These are phyloP conservation scores for Cladosporium sp. DNA, from an alignment of 2,329 filamentous ascomycete species.

Conservation along the genomic window DNA sequence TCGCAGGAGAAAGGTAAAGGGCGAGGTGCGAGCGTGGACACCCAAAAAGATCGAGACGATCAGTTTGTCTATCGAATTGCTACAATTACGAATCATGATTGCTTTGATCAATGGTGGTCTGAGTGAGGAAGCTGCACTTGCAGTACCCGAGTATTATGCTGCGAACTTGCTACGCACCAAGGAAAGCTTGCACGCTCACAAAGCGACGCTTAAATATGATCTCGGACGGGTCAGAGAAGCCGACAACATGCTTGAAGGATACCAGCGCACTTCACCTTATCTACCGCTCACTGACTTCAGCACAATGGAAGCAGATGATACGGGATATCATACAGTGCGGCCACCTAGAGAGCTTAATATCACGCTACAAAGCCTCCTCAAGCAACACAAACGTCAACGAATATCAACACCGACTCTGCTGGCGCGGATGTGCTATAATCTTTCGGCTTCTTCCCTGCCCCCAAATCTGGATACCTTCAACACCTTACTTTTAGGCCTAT, in stretches of 20 bases:
- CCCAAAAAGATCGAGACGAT: conserved; percentile 42
- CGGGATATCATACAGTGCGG: conserved; percentile 14
- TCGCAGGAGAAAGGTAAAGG: neutral
- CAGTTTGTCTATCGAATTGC: conserved; percentile 37
- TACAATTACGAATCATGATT: conserved; percentile 36
- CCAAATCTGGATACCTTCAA: conserved; percentile 70
- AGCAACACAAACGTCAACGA: conserved; percentile 16
- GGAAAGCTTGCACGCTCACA: conserved; percentile 1
- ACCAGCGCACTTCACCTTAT: neutral
- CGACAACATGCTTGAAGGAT: conserved; percentile 3
- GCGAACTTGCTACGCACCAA: conserved; percentile 13
- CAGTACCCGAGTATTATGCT: conserved; percentile 24
- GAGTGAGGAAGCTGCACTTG: conserved; percentile 16
- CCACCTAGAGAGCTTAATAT: conserved; percentile 23
- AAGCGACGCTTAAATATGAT: conserved; percentile 1
- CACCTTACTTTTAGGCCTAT: conserved; percentile 63
- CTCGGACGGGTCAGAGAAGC: neutral
- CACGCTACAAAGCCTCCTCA: conserved; percentile 23
- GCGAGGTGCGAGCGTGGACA: conserved; percentile 22
- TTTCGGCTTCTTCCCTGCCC: conserved; percentile 56
- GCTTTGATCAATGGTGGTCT: conserved; percentile 19
- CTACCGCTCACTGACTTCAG: conserved; percentile 1
- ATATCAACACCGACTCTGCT: conserved; percentile 22
- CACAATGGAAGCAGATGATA: neutral
- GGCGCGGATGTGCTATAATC: conserved; percentile 55